phyloP scores from a whole-genome alignment of 2,329 filamentous ascomycete species.

The Uncinocarpus reesii region DNA sequence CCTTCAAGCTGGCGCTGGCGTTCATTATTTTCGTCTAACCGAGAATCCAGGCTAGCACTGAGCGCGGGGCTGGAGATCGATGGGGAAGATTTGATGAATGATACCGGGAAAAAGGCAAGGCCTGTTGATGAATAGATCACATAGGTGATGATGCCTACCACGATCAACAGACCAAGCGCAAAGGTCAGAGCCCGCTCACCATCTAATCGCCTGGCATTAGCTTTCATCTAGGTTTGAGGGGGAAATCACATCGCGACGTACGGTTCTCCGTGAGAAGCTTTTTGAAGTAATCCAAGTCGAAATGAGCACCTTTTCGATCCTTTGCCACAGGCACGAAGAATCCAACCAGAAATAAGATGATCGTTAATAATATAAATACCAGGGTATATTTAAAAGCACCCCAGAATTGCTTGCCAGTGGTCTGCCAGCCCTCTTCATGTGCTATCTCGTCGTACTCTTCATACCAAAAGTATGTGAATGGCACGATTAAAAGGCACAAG shows the following conservation, averaged over 20 bases:
- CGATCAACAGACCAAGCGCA: conserved; percentile 75
- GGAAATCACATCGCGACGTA: conserved; percentile 30
- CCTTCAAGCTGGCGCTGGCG: conserved; percentile 84
- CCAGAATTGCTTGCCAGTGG: conserved; percentile 60
- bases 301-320: conserved; percentile 52
- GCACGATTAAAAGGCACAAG: conserved; percentile 78
- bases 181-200: conserved; percentile 90
- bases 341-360: conserved; percentile 78
- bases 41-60: conserved; percentile 63
- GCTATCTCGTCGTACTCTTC: conserved; percentile 94
- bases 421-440: conserved; percentile 65
- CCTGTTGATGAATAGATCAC: conserved; percentile 81
- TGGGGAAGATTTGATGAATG: conserved; percentile 84
- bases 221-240: background rate
- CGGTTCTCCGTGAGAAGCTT: conserved; percentile 70
- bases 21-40: conserved; percentile 79
- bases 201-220: conserved; percentile 40
- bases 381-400: conserved; percentile 86
- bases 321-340: conserved; percentile 84
- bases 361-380: conserved; percentile 64
- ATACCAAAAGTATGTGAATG: conserved; percentile 96
- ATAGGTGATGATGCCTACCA: conserved; percentile 76
- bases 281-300: conserved; percentile 88
- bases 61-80: conserved; percentile 73
- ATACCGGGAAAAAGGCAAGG: conserved; percentile 76